Base-by-base conservation (phyloP, 495 filamentous ascomycete species). In the Aspergillus diversus region DNA sequence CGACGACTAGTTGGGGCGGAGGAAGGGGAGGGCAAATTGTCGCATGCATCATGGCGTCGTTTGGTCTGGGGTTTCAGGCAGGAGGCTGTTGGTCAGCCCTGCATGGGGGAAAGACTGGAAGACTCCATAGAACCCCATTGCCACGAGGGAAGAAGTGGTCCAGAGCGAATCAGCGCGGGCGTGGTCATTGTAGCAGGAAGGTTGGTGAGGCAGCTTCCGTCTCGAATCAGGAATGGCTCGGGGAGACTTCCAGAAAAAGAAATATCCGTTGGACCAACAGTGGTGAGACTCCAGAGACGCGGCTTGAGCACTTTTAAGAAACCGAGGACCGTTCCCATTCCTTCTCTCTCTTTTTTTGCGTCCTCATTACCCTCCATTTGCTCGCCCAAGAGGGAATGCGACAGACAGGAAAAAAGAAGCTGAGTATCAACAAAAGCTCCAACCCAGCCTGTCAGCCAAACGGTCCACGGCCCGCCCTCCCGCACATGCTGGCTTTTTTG, bases 181-280 rank as follows among this genome's bases (percentile, higher is more conserved):
- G 47, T 8, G 47, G 27, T 5, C 17, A 16, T 9, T 9, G 16
- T 1, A 21, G n/a, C 21, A 31, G 11, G 5, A 43, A 12, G 39
- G 39, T 15, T 43, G 8, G 39, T 6, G 39, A 43, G 39, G 39
- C n/a, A 43, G 39, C 8, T 6, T 58, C 55, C 55, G 55, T 58
- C 55, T 43, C 55, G 5, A 58, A 58, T 33, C 27, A 15, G 55
- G 55, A 13, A 58, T 58, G 55, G 55, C 27, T 13, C 16, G 47
- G 46, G 21, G 37, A 48, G 35, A 43, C 32, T 46, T 46, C 39
- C 2, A 32, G 15, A 32, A 31, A 43, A 27, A 58, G 12, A 37
- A 37, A 17, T 16, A 56, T 13, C 17, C 33, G n/a, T 17, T 5
- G 52, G 37, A 5, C 39, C 21, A 27, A 27, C 21, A 2, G 21